Base-by-base conservation (phyloP, 2,329 filamentous ascomycete genomes). In the Berkeleyomyces rouxiae region DNA sequence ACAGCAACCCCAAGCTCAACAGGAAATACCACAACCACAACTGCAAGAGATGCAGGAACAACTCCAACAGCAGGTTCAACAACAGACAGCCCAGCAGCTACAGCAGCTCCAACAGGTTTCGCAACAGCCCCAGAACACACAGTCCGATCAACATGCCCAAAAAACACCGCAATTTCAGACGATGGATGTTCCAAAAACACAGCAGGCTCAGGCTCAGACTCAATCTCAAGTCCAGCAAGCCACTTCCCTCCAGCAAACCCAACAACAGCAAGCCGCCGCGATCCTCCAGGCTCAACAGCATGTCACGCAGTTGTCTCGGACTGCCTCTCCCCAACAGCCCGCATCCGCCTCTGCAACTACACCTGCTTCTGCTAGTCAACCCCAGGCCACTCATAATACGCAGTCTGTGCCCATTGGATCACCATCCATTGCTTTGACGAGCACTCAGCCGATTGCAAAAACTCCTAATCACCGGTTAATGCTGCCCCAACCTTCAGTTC, bases 31-130 rank as follows among this genome's bases (percentile, higher is more conserved):
- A 36, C 65, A 66, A 7, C 64, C 65, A 13, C 65, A 66, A 16
- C 65, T 66, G 11, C 63, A 65, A 7, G 67, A 66, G 44, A 66
- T 63, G 23, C 67, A 68, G 23, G 63, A 65, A 33, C 62, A 67
- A 31, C 61, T 59, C 6, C 61, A 63, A 16, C 65, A 63, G 31
- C 65, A 62, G 31, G 64, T 65, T 13, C 61, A 53, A 16, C 61
- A 58, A 13, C 62, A 59, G 11, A 60, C 55, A n/a, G 42, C 53
- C 11, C 65, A 63, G 40, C 59, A 46, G 43, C 63, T 61, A n/a
- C 63, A 63, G 36, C 59, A 61, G 40, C 65, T 53, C 40, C 63
- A 63, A 42, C 59, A 58, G 40, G 44, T 61, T 9, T 57, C 55
- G 4, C 23, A 23, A 23, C 23, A 23, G 23, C 23, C 23, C 23